Evolutionary conservation across 1,139 yeast species (phyloP), one percentile per base, ranked within the genome.

Genomic region (Debaryomyces nepalensis): DNA sequence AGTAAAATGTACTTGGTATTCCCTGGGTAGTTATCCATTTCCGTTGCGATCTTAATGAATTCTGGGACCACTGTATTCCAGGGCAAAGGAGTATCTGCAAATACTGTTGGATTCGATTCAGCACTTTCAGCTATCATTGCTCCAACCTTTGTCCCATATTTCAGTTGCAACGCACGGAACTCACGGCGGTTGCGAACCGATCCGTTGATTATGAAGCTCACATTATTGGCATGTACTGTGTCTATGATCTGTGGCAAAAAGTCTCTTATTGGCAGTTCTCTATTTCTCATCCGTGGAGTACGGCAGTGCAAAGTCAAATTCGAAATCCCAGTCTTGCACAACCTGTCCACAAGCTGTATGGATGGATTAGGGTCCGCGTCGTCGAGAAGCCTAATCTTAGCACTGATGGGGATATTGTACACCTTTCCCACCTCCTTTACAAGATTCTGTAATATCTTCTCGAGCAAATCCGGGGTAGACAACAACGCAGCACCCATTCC

Each of bases 401-500:
- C 96, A 57, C 96, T 86, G 46, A 93, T 89, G 20, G 96, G 88
- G 52, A 89, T 88, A 16, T 73, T 66, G 54, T 79, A 64, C 3
- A 95, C 95, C 44, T 65, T 72, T 4, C 99, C 99, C 1, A 93
- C 93, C 49, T 89, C 75, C 18, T 74, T 73, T 1, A 93, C 97
- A 41, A 93, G 68, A 10, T 77, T 75, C 3, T 65, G 63, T 45
- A 93, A 66, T 26, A 93, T 93, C 14, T 75, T 73, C 52, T 84
- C 86, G 23, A 93, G 70, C 36, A 78, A 66, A 36, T 87, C 96
- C 0, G 98, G 97, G 0, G 91, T 88, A 35, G 77, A 70, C 45
- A 93, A 70, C 37, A 93, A 70, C 0, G 96, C 97, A 3, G 98
- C 97, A 4, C 99, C 99, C 98, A 93, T 93, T 1, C 99, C 99